phyloP scores from a whole-genome alignment of 2,329 filamentous ascomycete genomes.

The Cladophialophora yegresii region DNA sequence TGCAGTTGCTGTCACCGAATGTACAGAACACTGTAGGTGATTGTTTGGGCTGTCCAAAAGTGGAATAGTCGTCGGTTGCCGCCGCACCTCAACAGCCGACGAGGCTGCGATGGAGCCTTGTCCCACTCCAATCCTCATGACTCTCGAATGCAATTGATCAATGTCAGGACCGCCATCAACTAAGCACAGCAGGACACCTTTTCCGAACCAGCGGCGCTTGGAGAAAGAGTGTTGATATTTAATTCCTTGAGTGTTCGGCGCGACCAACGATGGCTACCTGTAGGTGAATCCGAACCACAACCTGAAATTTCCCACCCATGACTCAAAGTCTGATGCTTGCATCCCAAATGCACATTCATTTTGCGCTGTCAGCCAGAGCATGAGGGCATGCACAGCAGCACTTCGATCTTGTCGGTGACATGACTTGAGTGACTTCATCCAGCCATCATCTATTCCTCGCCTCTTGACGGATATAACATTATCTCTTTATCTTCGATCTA shows the following conservation, averaged over 20 bases:
- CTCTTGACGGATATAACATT: neutral
- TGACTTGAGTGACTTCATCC: neutral
- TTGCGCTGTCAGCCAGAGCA: neutral
- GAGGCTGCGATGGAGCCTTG: conserved; percentile 14
- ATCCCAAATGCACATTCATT: neutral
- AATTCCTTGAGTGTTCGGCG: neutral
- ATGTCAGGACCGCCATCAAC: neutral
- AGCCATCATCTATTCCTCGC: no score
- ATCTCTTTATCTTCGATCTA: neutral
- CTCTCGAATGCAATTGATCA: neutral
- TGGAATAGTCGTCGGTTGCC: conserved; percentile 8
- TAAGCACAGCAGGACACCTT: neutral
- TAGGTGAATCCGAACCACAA: neutral
- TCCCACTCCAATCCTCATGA: neutral
- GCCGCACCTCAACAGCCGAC: conserved; percentile 10
- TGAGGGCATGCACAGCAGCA: no score
- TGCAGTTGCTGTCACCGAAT: neutral
- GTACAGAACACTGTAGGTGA: neutral
- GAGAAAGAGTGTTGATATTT: neutral
- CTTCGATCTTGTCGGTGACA: neutral
- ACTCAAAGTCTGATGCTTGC: conserved; percentile 2
- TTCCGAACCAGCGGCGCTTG: neutral
- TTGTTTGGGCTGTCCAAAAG: conserved; percentile 13
- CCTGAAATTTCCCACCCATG: conserved; percentile 7
- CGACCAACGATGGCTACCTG: neutral